A percentile compares a stretch with the other conserved stretches of the same genome.
Conservation (phyloP, 2,329 filamentous ascomycete species). For the Alternaria ventricosa region DNA sequence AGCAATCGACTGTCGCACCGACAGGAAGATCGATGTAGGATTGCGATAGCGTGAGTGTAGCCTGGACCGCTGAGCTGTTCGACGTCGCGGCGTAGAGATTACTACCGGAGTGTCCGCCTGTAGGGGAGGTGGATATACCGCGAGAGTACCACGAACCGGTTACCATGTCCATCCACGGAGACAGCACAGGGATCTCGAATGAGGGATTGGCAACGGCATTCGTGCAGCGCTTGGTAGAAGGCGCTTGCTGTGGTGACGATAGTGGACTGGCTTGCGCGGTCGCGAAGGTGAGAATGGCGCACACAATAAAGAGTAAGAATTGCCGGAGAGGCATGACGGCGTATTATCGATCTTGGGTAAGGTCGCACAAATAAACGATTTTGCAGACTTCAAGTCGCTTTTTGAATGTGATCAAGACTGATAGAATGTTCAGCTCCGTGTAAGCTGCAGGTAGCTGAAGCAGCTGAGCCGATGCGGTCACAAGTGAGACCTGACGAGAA, state of each 20-base stretch:
- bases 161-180: constrained; percentile 24
- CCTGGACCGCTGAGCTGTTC: constrained; percentile 17
- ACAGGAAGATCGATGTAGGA: constrained; percentile 6
- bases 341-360: background rate
- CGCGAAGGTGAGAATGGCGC: background rate
- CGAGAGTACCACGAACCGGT: constrained; percentile 22
- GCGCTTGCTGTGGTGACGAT: background rate
- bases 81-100: constrained; percentile 15
- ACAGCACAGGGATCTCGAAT: constrained; percentile 16
- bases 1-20: constrained; percentile 12
- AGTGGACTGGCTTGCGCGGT: background rate
- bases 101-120: constrained; percentile 8
- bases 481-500: background rate
- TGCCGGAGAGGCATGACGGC: background rate
- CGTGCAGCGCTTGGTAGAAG: constrained; percentile 10
- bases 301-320: background rate
- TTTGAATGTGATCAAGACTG: background rate
- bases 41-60: constrained; percentile 22
- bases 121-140: constrained; percentile 3
- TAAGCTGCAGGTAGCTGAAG: background rate
- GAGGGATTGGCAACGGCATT: constrained; percentile 27
- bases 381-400: background rate
- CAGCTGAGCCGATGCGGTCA: background rate
- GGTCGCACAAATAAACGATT: background rate
- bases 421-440: background rate